Evolutionary conservation across 768 basidiomycete genomes (phyloP), one percentile per base, ranked within the genome.

Genomic region (Phaeotremella skinneri): DNA sequence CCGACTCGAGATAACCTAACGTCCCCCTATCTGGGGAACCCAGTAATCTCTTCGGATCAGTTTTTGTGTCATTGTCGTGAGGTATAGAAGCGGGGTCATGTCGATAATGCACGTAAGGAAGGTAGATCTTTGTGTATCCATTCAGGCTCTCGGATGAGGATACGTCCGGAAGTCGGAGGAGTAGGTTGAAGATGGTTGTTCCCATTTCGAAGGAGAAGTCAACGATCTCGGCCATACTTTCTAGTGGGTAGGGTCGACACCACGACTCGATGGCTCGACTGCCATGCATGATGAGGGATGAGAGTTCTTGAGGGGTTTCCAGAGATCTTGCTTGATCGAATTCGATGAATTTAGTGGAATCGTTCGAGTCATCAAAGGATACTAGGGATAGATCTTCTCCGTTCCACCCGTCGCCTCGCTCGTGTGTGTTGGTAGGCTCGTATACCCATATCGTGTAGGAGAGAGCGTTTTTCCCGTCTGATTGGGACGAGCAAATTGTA

Each of bases 381-480:
- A 69, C 70, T 4, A 76, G 52, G 9, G 73, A 75, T 17, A 76
- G 60, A 50, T 76, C 72, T 56, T 76, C 75, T 14, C 64, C 65
- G 48, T 76, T 75, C 75, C 94, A 99, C 0, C 88, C 88, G 78
- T 99, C 96, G 17, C 94, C 93, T 87, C 88, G 91, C 65, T 82
- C 79, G 72, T 97, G 91, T 25, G 81, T 82, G 68, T 76, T 75
- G 48, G 73, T 69, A 0, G 88, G 80, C 59, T 87, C 87, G 73
- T 93, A 96, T 31, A 85, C 88, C 92, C 92, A 96, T 7, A 90
- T 79, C 47, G 91, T 91, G 75, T 84, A 94, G 66, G 82, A 90
- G 58, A 93, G 76, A 32, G 76, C 82, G 64, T 90, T 90, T 9
- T 78, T 72, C 0, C 90, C 91, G 73, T 96, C 92, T 4, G 82